Percentiles rank a stretch among this genome's conserved stretches.
These are phyloP conservation scores for Arachnomyces sp. DNA, from an alignment of 2,329 filamentous ascomycete genomes.

Conservation along the genomic window DNA sequence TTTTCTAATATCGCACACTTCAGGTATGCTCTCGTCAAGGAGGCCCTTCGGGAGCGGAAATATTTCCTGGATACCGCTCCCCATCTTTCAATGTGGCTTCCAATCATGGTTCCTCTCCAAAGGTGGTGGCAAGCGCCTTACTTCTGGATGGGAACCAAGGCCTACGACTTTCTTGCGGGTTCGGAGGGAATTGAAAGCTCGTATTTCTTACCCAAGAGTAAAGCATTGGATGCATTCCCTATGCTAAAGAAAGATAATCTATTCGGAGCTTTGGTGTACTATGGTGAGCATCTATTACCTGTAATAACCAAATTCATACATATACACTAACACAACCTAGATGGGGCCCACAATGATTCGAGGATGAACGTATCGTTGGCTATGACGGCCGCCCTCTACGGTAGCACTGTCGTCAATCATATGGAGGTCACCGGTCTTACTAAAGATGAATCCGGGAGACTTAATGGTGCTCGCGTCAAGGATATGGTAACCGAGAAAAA, in stretches of 20 bases:
- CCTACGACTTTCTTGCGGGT: slow-evolving; percentile 77
- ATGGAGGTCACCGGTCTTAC: slow-evolving; percentile 69
- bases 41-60: slow-evolving; percentile 73
- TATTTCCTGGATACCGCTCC: slow-evolving; percentile 78
- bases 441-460: slow-evolving; percentile 64
- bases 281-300: slow-evolving; percentile 43
- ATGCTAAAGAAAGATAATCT: slow-evolving; percentile 77
- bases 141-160: slow-evolving; percentile 65
- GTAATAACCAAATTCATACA: neutral
- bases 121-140: slow-evolving; percentile 78
- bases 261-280: slow-evolving; percentile 79
- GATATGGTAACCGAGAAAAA: slow-evolving; percentile 62
- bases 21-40: slow-evolving; percentile 63
- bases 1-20: neutral
- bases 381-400: slow-evolving; percentile 83
- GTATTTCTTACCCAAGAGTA: slow-evolving; percentile 80
- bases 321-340: slow-evolving; percentile 31
- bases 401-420: slow-evolving; percentile 75
- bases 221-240: slow-evolving; percentile 78
- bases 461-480: slow-evolving; percentile 66
- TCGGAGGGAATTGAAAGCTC: slow-evolving; percentile 82
- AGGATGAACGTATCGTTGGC: slow-evolving; percentile 86
- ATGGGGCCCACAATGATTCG: slow-evolving; percentile 86
- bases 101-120: slow-evolving; percentile 75
- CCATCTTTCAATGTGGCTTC: slow-evolving; percentile 71